Evolutionary conservation across 1,139 yeast genomes (phyloP), one percentile per base, ranked within the genome.

Genomic region (Blastobotrys petasosporus): DNA sequence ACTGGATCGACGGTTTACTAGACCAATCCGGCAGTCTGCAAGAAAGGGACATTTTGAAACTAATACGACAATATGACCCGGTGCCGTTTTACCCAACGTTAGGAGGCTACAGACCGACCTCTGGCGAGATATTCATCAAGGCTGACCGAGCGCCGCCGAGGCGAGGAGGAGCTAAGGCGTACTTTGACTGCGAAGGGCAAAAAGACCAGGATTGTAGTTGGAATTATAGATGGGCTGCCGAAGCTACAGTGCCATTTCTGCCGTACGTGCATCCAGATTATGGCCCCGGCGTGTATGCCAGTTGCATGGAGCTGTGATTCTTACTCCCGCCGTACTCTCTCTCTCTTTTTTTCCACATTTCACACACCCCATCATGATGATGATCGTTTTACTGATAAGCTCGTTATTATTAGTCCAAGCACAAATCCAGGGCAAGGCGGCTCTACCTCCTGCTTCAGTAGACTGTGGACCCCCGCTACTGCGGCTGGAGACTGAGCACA

Each of bases 241-340:
- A 38, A 29, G 17, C 32, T n/a, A 28, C 40, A 3, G 17, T 37
- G 9, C 41, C 41, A 11, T 20, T 12, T 2, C 15, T 42, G 12
- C 45, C 45, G 2, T 42, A 42, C 20, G 32, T 33, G 12, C 45
- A 42, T 30, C 40, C 45, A 23, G 41, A 33, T 17, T 42, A 42
- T 30, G 45, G 45, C 16, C 37, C 41, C 9, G 41, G 45, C 28
- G 45, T 42, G 12, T 42, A 42, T 16, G 12, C 32, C 10, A 20
- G 41, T 11, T 42, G 45, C 13, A 32, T 42, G 4, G 39, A 41
- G 17, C 13, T 41, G 11, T 41, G 32, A 32, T 20, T 4, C 13
- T 9, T 32, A 32, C 10, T 12, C 13, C 16, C 35, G 35, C 16
- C 13, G 13, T 8, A 16, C 17, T 33, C 36, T 9, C 36, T n/a